Base-by-base conservation (phyloP, 805 yeast species). In the Tetrapisispora iriomotensis region DNA sequence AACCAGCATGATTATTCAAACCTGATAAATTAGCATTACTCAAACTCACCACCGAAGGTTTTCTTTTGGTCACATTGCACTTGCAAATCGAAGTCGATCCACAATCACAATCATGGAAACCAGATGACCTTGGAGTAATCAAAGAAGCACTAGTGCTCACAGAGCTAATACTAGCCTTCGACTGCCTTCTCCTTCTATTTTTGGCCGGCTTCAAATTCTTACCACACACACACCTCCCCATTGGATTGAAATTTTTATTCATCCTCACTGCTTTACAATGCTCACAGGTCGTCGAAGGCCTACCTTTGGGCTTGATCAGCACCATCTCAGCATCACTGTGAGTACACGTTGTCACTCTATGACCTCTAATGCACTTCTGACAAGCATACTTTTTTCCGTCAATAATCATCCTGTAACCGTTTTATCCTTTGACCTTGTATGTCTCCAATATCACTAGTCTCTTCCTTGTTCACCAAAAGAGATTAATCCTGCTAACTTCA, bases 341-440 rank as follows among this genome's bases (percentile, higher is more conserved):
- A 33, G 81, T 79, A 62, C 98, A 92, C 2, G 94, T 77, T 1
- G 96, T 83, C 34, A 90, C 98, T 39, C 98, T 69, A 56, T 92
- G 98, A 32, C 98, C 98, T 44, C 98, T 72, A 36, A 92, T 88
- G 62, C 98, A 90, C 44, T 96, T 68, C 48, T 87, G 95, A 60
- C 98, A 90, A 43, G 98, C 97, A 61, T 87, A 90, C 58, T 92
- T 90, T 47, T 84, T 80, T 28, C 96, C 97, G 53, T 87, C 85
- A 38, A 90, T 79, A 38, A 85, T 68, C 41, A 90, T 96, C 96
- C 88, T 90, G 13, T n/a, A n/a, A n/a, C n/a, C n/a, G n/a, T n/a
- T n/a, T n/a, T n/a, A n/a, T n/a, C n/a, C n/a, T 24, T 23, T 9
- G n/a, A 27, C 10, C n/a, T n/a, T n/a, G n/a, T n/a, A n/a, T n/a